A percentile compares a stretch with the other conserved stretches of the same genome.
These are phyloP conservation scores for Cocos nucifera DNA, from an alignment of 176 grass and related monocot genomes.

Conservation along the genomic window DNA sequence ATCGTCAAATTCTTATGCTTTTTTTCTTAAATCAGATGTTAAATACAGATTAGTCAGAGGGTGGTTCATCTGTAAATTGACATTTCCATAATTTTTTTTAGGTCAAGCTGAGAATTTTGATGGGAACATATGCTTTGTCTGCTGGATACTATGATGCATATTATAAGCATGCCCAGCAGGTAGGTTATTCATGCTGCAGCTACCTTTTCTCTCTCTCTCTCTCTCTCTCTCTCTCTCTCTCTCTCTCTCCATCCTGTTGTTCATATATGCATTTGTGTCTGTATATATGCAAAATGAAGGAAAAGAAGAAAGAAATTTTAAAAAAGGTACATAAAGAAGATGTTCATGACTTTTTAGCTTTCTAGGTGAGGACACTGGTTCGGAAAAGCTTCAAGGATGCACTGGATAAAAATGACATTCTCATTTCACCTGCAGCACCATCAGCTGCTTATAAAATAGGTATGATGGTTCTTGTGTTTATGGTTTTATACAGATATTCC, in stretches of 20 bases:
- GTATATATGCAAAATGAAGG: no score
- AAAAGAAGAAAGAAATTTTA: background rate
- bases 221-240: no score
- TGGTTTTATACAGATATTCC: conserved; percentile 7
- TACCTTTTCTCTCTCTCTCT: no score
- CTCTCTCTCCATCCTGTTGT: no score
- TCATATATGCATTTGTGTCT: no score
- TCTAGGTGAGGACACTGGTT: conserved; percentile 93
- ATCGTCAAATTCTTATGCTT: background rate
- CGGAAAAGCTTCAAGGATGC: conserved; percentile 85
- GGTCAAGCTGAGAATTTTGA: conserved; percentile 99
- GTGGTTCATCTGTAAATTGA: conserved; percentile 17
- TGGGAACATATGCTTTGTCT: conserved; percentile 94
- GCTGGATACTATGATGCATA: conserved; percentile 96
- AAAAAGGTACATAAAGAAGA: background rate
- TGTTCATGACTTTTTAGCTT: conserved; percentile 16
- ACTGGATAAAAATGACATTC: conserved; percentile 62
- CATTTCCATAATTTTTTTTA: conserved; percentile 28
- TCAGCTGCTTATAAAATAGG: conserved; percentile 96
- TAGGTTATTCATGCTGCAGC: conserved; percentile 20
- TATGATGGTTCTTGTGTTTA: conserved; percentile 13
- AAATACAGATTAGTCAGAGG: conserved; percentile 7
- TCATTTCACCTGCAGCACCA: conserved; percentile 83
- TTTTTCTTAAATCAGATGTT: background rate
- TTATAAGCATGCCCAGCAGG: conserved; percentile 93